Evolutionary conservation across 495 filamentous ascomycete genomes (phyloP).

Genomic region (Aspergillus kassunensis): DNA sequence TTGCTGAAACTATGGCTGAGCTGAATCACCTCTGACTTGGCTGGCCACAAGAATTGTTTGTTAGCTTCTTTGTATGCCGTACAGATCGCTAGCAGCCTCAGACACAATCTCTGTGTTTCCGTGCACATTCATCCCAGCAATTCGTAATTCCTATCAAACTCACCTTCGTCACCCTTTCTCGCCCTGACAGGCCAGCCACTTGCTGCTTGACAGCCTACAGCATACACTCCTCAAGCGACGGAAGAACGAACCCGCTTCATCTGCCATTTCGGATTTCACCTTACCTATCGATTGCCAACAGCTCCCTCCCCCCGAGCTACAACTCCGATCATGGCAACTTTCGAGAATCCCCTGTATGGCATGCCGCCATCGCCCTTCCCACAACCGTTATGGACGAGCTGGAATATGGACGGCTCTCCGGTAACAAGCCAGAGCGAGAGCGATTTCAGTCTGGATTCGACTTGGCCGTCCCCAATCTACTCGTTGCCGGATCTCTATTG

Average conservation of each 20-base stretch:
- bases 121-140: neutral
- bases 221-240: neutral
- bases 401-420: neutral
- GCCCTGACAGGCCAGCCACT: no score
- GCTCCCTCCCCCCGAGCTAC: neutral
- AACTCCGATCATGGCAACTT: constrained; percentile 1
- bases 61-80: no score
- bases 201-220: neutral
- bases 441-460: neutral
- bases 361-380: neutral
- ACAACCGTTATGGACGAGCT: constrained; percentile 5
- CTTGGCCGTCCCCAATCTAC: constrained; percentile 2
- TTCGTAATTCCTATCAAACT: neutral
- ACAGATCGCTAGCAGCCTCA: constrained; percentile 3
- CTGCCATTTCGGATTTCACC: neutral
- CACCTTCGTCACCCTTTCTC: neutral
- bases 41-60: constrained; percentile 1
- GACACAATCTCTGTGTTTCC: neutral
- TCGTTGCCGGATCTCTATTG: neutral
- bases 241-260: neutral
- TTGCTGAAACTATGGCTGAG: neutral
- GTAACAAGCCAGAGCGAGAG: neutral
- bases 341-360: neutral
- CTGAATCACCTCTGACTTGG: neutral
- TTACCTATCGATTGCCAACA: neutral